phyloP scores from a whole-genome alignment of 2,329 filamentous ascomycete species.

The Ceratocystis eucalypticola region DNA sequence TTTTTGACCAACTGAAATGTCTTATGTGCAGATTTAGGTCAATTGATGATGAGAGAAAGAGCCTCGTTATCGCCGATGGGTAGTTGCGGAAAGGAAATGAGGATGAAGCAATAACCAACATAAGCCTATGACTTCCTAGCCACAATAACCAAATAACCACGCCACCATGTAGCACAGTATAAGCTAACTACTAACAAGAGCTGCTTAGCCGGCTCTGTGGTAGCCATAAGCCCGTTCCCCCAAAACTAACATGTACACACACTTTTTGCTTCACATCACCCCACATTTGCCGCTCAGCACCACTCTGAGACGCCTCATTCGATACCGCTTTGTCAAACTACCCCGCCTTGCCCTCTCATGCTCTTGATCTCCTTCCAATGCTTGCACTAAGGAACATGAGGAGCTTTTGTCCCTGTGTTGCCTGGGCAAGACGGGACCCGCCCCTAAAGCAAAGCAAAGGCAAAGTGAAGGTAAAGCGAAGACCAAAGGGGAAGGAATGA shows the following conservation, averaged over 20 bases:
- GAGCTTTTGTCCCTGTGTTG: conserved; percentile 4
- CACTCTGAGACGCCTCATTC: conserved; percentile 12
- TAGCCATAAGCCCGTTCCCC: not conserved
- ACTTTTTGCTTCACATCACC: conserved; percentile 10
- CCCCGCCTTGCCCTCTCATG: conserved; percentile 5
- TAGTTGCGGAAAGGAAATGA: too few species aligned
- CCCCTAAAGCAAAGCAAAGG: too few species aligned
- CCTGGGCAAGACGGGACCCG: not conserved
- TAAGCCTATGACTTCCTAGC: not conserved
- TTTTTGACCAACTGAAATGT: not conserved
- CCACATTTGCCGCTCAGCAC: conserved; percentile 11
- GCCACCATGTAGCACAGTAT: not conserved
- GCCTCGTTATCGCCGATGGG: too few species aligned
- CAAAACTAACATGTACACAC: conserved; percentile 1
- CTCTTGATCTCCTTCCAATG: not conserved
- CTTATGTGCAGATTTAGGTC: not conserved
- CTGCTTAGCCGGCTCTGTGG: not conserved
- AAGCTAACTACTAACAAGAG: not conserved
- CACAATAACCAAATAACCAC: not conserved
- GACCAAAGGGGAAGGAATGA: not conserved
- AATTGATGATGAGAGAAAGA: not conserved
- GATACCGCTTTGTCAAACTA: conserved; percentile 6
- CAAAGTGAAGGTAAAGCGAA: not conserved
- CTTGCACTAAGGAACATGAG: not conserved
- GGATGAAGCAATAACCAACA: not conserved